Evolutionary conservation across 805 yeast species (phyloP).

Genomic region (Barnettozyma wickerhamii): DNA sequence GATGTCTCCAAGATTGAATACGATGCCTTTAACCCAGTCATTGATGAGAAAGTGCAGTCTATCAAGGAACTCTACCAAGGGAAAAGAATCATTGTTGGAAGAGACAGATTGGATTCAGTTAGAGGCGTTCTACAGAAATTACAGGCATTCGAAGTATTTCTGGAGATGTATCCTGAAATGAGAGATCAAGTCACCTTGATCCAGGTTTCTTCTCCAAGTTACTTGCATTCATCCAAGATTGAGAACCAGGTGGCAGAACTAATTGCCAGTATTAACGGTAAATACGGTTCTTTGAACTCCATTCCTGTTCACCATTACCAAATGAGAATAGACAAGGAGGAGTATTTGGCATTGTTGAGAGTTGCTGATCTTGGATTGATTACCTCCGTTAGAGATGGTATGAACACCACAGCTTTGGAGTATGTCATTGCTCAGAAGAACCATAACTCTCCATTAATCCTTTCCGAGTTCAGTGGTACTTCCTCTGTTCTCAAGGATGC

Average conservation of each 20-base stretch:
- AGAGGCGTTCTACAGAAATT: constrained; percentile 92
- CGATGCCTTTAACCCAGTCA: constrained; percentile 43
- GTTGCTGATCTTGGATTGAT: constrained; percentile 88
- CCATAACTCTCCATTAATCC: constrained; percentile 68
- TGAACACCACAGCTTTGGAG: constrained; percentile 93
- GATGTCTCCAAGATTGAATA: constrained; percentile 65
- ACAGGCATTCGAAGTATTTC: constrained; percentile 83
- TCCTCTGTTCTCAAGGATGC: constrained; percentile 68
- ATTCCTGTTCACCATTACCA: constrained; percentile 93
- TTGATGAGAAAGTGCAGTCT: constrained; percentile 61
- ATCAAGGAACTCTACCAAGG: constrained; percentile 59
- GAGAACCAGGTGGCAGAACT: constrained; percentile 83
- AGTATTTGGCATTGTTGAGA: constrained; percentile 81
- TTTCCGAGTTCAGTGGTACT: constrained; percentile 93
- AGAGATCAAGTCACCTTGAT: constrained; percentile 78
- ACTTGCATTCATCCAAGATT: constrained; percentile 47
- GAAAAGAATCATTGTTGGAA: constrained; percentile 81
- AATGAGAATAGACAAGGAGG: constrained; percentile 81
- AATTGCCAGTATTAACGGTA: constrained; percentile 76
- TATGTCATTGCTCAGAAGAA: constrained; percentile 83
- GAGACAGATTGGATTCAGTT: constrained; percentile 88
- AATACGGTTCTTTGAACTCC: constrained; percentile 75
- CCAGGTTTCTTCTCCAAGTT: constrained; percentile 79
- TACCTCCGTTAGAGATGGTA: constrained; percentile 91
- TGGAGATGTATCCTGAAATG: constrained; percentile 93